A percentile compares a stretch with the other conserved stretches of the same genome.
Evolutionary conservation across 805 yeast genomes (phyloP).

Genomic region (Wickerhamiella musiphila): DNA sequence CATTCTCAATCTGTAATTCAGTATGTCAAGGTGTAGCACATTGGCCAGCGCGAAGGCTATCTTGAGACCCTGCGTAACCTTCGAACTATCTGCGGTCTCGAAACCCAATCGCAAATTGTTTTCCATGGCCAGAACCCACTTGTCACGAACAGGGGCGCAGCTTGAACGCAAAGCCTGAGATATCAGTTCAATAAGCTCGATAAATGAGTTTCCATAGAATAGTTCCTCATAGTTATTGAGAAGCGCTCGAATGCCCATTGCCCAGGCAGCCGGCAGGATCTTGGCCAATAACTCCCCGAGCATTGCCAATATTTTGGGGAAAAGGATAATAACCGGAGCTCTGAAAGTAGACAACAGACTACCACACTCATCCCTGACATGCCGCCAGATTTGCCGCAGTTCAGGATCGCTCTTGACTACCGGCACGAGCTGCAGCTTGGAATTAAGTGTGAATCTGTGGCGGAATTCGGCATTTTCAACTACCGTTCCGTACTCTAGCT

Average conservation of each 20-base stretch:
- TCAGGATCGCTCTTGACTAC: neutral
- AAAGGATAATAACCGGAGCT: too few species aligned
- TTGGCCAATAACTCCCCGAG: too few species aligned
- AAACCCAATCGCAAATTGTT: conserved; percentile 31
- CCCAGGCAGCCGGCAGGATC: too few species aligned
- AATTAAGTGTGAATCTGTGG: conserved; percentile 85
- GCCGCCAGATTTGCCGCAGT: conserved; percentile 44
- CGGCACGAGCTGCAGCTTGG: conserved; percentile 43
- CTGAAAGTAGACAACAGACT: too few species aligned
- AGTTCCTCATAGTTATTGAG: too few species aligned
- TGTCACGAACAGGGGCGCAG: conserved; percentile 91
- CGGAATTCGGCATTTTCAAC: conserved; percentile 81
- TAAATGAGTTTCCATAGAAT: conserved; percentile 32
- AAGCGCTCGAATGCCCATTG: too few species aligned
- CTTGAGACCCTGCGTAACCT: conserved; percentile 57
- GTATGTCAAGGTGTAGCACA: conserved; percentile 89
- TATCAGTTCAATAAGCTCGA: conserved; percentile 19
- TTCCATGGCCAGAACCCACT: conserved; percentile 75
- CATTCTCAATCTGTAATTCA: conserved; percentile 73
- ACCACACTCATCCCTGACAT: conserved; percentile 81
- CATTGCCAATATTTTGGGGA: too few species aligned
- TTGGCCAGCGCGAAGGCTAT: conserved; percentile 69
- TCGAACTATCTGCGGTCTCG: conserved; percentile 24
- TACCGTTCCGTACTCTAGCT: conserved; percentile 75
- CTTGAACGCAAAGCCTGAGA: conserved; percentile 65